Conservation (phyloP, 2,329 filamentous ascomycete species). For the Penicillium sp. region DNA sequence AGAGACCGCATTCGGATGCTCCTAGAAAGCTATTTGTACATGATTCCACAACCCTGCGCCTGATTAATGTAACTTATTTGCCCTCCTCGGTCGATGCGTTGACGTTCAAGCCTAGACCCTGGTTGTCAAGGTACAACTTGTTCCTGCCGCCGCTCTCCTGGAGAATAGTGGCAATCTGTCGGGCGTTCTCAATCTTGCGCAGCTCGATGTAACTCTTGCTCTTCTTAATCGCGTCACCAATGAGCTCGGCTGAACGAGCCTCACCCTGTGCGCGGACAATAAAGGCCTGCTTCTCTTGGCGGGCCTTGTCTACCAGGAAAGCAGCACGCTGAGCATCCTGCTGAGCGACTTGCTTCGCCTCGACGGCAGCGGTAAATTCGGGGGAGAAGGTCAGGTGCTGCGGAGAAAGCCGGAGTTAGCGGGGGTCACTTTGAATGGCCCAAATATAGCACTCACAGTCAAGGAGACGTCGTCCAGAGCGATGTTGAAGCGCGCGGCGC, state of each 20-base stretch:
- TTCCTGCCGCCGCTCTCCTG: conserved; percentile 86
- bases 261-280: conserved; percentile 99
- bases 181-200: conserved; percentile 96
- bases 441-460: conserved; percentile 61
- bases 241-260: conserved; percentile 93
- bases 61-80: conserved; percentile 34
- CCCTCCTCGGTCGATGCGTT: conserved; percentile 36
- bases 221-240: conserved; percentile 99
- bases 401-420: conserved; percentile 8
- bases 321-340: conserved; percentile 97
- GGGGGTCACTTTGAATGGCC: not conserved
- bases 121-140: conserved; percentile 87
- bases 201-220: conserved; percentile 94
- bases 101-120: conserved; percentile 89
- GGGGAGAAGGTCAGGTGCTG: conserved; percentile 68
- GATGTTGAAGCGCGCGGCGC: conserved; percentile 96
- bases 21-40: conserved; percentile 41
- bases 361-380: conserved; percentile 67
- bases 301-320: conserved; percentile 97
- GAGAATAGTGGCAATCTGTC: conserved; percentile 80
- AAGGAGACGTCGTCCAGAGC: conserved; percentile 94
- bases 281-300: conserved; percentile 99
- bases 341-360: conserved; percentile 68
- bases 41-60: conserved; percentile 24
- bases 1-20: conserved; percentile 35